phyloP scores from a whole-genome alignment of 768 basidiomycete genomes.

The Termitomyces sp. region DNA sequence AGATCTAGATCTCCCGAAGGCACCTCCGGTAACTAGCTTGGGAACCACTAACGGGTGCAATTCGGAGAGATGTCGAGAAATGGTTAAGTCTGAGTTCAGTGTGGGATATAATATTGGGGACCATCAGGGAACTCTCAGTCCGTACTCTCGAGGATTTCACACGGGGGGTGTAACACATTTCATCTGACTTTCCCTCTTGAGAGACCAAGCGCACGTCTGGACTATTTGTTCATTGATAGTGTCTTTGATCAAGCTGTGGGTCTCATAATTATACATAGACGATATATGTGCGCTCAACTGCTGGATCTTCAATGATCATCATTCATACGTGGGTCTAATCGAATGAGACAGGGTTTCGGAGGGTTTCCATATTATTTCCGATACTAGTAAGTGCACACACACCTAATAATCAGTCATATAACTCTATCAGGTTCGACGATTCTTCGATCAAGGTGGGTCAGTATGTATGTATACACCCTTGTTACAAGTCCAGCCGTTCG shows the following conservation, averaged over 20 bases:
- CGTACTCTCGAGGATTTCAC: background rate
- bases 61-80: conserved; percentile 3
- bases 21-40: background rate
- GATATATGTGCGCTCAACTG: background rate
- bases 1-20: background rate
- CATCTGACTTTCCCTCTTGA: background rate
- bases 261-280: background rate
- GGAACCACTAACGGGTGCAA: background rate
- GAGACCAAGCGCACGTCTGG: too few species aligned
- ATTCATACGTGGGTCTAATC: background rate
- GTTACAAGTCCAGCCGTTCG: conserved; percentile 2
- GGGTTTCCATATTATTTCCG: background rate
- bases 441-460: conserved; percentile 16
- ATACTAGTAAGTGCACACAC: background rate
- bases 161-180: background rate
- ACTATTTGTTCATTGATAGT: background rate
- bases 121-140: background rate
- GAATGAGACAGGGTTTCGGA: background rate
- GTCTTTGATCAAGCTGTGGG: background rate
- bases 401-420: background rate
- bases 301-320: background rate
- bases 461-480: conserved; percentile 1
- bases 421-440: conserved; percentile 16
- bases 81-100: background rate
- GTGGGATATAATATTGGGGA: background rate